phyloP scores from a whole-genome alignment of 1,284 basidiomycete genomes.

The Omphalotus olearius region DNA sequence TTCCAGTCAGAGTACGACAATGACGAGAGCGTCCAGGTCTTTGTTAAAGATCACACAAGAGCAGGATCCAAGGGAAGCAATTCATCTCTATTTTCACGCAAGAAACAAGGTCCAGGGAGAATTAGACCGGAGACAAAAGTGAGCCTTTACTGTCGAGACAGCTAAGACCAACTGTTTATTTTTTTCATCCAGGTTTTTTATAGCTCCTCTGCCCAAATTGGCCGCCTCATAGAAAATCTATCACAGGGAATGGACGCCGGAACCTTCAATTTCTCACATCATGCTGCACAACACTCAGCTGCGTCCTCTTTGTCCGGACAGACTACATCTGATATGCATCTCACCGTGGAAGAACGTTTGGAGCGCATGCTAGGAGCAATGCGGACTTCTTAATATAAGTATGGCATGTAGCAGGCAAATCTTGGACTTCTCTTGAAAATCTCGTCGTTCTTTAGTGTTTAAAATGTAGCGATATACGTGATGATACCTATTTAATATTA shows the following conservation, averaged over 20 bases:
- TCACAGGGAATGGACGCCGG: constrained; percentile 76
- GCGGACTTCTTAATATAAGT: constrained; percentile 28
- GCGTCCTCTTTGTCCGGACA: constrained; percentile 60
- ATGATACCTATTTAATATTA: background rate
- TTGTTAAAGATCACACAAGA: constrained; percentile 70
- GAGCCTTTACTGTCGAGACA: constrained; percentile 20
- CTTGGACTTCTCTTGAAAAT: constrained; percentile 11
- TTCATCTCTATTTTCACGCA: constrained; percentile 55
- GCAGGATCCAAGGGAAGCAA: constrained; percentile 62
- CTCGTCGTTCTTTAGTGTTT: constrained; percentile 18
- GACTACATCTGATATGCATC: constrained; percentile 56
- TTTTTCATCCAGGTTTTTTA: constrained; percentile 61
- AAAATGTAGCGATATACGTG: background rate
- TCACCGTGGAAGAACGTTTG: constrained; percentile 71
- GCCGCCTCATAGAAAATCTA: constrained; percentile 73
- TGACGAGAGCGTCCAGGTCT: constrained; percentile 58
- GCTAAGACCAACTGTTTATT: constrained; percentile 3
- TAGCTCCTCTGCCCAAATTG: constrained; percentile 72
- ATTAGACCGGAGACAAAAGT: constrained; percentile 79
- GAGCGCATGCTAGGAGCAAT: constrained; percentile 70
- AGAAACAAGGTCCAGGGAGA: constrained; percentile 47
- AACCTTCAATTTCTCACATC: constrained; percentile 67
- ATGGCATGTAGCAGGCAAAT: too few species aligned
- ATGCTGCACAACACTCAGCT: constrained; percentile 42
- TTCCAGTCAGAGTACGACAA: constrained; percentile 70